These are phyloP conservation scores for Waitea zeae DNA, from an alignment of 1,284 basidiomycete genomes.

Conservation along the genomic window DNA sequence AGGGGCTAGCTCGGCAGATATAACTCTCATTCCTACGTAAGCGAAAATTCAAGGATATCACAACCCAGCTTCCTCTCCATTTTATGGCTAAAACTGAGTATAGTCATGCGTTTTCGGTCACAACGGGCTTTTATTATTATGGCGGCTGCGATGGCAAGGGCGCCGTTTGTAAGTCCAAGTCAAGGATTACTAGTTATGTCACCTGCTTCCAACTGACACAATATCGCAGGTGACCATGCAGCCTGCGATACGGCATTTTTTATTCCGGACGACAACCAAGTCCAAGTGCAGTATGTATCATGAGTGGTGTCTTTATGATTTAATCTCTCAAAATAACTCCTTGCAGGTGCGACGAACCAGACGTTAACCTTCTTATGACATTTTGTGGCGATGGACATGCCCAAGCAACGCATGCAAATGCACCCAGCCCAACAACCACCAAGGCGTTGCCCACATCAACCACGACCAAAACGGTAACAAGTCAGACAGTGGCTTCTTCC, in stretches of 20 bases:
- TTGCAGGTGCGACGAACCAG: no score
- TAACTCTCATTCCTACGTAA: constrained; percentile 27
- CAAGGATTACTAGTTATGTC: neutral
- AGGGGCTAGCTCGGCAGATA: constrained; percentile 24
- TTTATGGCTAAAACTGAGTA: neutral
- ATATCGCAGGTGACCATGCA: constrained; percentile 11
- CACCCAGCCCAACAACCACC: no score
- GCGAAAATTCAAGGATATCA: constrained; percentile 7
- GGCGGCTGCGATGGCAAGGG: constrained; percentile 16
- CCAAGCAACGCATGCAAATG: no score
- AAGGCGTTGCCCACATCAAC: no score
- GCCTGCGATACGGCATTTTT: constrained; percentile 21
- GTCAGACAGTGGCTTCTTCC: no score
- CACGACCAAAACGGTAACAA: no score
- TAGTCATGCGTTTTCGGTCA: constrained; percentile 17
- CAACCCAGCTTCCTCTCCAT: neutral
- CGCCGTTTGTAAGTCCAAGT: constrained; percentile 12
- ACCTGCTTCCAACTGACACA: constrained; percentile 3
- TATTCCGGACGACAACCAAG: constrained; percentile 18
- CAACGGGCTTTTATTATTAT: constrained; percentile 14
- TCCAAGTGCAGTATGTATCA: constrained; percentile 20
- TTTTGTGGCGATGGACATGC: no score
- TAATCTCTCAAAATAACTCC: no score
- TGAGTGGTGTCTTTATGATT: no score
- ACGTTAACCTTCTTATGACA: no score